These are phyloP conservation scores for Petunia hybrid DNA, from an alignment of 305 asterid genomes.

Conservation along the genomic window DNA sequence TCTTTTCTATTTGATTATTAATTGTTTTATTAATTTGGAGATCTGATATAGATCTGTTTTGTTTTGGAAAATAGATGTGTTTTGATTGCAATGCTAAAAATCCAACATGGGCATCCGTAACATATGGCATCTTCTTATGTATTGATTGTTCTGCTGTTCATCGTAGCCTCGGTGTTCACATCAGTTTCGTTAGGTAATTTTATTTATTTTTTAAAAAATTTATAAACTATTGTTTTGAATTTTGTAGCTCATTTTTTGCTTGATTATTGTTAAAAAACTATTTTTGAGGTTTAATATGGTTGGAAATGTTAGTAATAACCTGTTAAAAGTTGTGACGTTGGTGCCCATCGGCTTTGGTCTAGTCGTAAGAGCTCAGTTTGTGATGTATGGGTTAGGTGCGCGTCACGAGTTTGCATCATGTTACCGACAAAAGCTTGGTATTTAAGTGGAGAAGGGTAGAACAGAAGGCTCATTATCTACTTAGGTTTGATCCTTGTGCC, in stretches of 20 bases:
- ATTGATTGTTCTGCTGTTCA: slow-evolving; percentile 87
- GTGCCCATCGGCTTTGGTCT: background rate
- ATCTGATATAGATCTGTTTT: slow-evolving; percentile 35
- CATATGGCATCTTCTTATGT: slow-evolving; percentile 84
- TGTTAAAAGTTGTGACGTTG: background rate
- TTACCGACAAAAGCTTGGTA: too few species aligned
- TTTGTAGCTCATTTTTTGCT: background rate
- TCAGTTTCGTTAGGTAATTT: slow-evolving; percentile 79
- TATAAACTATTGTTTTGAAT: background rate
- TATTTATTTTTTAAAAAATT: background rate
- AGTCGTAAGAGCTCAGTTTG: too few species aligned
- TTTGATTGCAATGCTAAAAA: slow-evolving; percentile 89
- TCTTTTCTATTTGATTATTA: background rate
- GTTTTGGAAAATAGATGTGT: slow-evolving; percentile 62
- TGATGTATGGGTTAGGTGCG: too few species aligned
- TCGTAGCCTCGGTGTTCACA: slow-evolving; percentile 87
- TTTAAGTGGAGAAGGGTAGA: too few species aligned
- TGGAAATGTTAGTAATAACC: background rate
- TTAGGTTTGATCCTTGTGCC: too few species aligned
- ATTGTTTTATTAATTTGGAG: slow-evolving; percentile 16
- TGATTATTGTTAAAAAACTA: background rate
- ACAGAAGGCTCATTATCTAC: too few species aligned
- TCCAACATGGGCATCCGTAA: slow-evolving; percentile 88
- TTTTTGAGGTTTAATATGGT: background rate
- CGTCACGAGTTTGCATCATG: too few species aligned